Percentiles rank a stretch among this genome's conserved stretches.
Conservation (phyloP, 768 basidiomycete species). For the Mrakia hoshinonis region DNA sequence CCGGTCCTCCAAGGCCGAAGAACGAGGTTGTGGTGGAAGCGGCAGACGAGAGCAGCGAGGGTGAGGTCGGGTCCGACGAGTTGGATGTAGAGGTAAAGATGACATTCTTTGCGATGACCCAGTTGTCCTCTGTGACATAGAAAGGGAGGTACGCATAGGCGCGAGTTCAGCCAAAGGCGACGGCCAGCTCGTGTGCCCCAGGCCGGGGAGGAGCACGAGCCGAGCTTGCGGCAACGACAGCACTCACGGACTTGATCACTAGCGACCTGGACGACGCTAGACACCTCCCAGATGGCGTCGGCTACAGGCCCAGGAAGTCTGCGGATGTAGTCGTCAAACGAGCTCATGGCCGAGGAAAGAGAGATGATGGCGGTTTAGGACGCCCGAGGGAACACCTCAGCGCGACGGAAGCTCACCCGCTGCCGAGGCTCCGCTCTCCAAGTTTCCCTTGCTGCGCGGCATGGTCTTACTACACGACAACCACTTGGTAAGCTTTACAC, state of each 20-base stretch:
- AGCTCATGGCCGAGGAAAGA: neutral
- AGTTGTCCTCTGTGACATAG: neutral
- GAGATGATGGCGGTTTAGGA: too few species aligned
- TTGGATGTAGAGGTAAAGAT: neutral
- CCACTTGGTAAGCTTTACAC: too few species aligned
- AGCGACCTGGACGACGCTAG: neutral
- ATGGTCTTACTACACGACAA: too few species aligned
- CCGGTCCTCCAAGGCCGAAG: neutral
- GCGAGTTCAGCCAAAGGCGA: too few species aligned
- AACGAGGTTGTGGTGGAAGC: neutral
- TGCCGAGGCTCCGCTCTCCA: too few species aligned
- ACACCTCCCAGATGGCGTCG: neutral
- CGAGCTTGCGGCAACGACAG: neutral
- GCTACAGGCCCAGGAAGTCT: neutral
- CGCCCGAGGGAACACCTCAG: too few species aligned
- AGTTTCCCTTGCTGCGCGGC: too few species aligned
- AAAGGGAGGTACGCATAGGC: neutral
- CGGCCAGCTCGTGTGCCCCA: neutral
- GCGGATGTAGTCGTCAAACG: slow-evolving; percentile 1
- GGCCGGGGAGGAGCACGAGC: too few species aligned
- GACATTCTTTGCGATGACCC: neutral
- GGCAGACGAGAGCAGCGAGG: neutral
- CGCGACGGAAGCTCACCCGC: too few species aligned
- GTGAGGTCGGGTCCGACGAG: neutral
- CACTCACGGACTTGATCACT: slow-evolving; percentile 7